Evolutionary conservation across 2,329 filamentous ascomycete genomes (phyloP), one percentile per base, ranked within the genome.

Genomic region (Colletotrichum brevisporum): DNA sequence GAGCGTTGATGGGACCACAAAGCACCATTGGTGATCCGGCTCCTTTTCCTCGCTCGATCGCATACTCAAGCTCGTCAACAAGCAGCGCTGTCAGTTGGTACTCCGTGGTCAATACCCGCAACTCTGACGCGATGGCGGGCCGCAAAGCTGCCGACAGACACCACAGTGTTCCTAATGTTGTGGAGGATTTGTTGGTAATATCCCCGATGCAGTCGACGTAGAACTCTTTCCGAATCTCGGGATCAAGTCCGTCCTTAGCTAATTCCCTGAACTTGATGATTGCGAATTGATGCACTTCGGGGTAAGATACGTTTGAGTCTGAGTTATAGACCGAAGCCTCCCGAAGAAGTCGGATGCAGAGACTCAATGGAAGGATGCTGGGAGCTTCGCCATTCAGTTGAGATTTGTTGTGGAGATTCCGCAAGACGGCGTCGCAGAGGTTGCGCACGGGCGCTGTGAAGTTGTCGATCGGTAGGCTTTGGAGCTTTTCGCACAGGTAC

Each of bases 151-250:
- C 80, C 58, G 77, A 81, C 54, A 94, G 81, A 16, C 90, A 90
- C 75, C 90, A 91, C 21, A 95, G 85, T 73, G 93, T 96, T 1
- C 94, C 94, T 6, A 92, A 86, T 1, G 91, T 89, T 15, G 89
- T 91, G 10, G 81, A 71, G 2, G 90, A 91, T 76, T 86, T 90
- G 24, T 85, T 81, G 3, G 86, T 83, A 53, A 97, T 90, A 74
- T 95, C 91, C 53, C 85, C 74, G 55, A 94, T 85, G 76, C 93
- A 96, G 61, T 86, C 85, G 54, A 84, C 78, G 71, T 92, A 93
- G 16, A 96, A 88, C 21, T 85, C 82, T 66, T 85, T 83, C 54
- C 91, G 89, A 68, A 89, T 89, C 6, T 86, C 82, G 1, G 73
- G 65, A 21, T 84, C 84, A 5, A 88, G 84, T 0, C 91, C 89